Evolutionary conservation across 2,329 filamentous ascomycete species (phyloP).

Genomic region (Didymella pomorum): DNA sequence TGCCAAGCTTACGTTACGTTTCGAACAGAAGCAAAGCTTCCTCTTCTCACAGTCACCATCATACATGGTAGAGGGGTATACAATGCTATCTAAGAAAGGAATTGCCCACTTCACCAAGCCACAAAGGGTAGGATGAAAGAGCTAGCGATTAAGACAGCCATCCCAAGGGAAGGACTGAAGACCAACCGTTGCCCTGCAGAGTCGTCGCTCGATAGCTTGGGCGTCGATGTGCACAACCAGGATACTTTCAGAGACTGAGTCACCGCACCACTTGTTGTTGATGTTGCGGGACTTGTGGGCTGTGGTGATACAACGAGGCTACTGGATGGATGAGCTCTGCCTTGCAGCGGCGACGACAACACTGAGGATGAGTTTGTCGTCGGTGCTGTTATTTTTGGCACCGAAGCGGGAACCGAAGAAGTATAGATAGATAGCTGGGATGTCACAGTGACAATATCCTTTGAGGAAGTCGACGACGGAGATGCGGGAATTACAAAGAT

Average conservation of each 20-base stretch:
- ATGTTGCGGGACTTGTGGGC: background rate
- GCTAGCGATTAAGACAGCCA: background rate
- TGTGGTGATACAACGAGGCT: background rate
- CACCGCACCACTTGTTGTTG: background rate
- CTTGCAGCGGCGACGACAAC: background rate
- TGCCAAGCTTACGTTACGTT: background rate
- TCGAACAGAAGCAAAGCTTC: background rate
- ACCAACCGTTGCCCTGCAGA: background rate
- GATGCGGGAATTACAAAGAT: background rate
- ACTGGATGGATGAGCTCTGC: background rate
- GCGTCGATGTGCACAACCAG: background rate
- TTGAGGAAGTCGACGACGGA: background rate
- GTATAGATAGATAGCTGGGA: background rate
- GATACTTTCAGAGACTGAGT: slow-evolving; percentile 2
- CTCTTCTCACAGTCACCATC: background rate
- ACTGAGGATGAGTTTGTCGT: background rate
- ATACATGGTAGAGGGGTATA: background rate
- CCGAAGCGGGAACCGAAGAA: background rate
- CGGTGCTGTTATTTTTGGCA: background rate
- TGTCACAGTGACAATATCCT: background rate
- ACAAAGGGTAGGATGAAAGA: background rate
- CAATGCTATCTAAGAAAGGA: background rate
- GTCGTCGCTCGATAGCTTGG: background rate
- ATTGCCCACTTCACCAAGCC: background rate
- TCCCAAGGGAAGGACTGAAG: background rate